Conservation (phyloP, 1,284 basidiomycete genomes). For the Cutaneotrichosporon sp. region DNA sequence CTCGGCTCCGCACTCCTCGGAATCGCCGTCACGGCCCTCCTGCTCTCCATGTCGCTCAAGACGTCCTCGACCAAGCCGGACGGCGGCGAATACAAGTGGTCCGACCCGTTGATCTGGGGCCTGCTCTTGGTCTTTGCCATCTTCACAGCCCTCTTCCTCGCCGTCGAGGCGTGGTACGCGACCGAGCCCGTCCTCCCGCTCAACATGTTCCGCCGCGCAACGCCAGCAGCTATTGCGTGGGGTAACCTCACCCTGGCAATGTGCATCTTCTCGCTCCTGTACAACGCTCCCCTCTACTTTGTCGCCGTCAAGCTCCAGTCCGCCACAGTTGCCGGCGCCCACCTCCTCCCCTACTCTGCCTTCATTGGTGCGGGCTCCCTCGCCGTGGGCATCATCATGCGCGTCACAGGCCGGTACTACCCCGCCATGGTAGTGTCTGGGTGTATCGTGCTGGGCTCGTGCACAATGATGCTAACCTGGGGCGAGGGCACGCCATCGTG, state of each 20-base stretch:
- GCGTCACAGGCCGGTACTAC: conserved; percentile 74
- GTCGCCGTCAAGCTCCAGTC: conserved; percentile 72
- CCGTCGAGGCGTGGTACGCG: conserved; percentile 66
- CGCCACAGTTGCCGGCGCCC: conserved; percentile 71
- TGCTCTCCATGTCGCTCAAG: conserved; percentile 73
- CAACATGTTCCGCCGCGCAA: conserved; percentile 59
- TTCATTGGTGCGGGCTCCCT: conserved; percentile 76
- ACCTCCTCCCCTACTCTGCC: conserved; percentile 62
- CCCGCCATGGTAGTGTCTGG: conserved; percentile 47
- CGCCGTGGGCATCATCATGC: conserved; percentile 79
- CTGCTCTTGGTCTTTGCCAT: conserved; percentile 58
- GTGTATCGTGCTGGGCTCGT: conserved; percentile 21
- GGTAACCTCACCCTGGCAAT: conserved; percentile 62
- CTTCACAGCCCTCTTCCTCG: conserved; percentile 59
- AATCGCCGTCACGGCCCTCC: conserved; percentile 62
- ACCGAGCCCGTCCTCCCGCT: conserved; percentile 79
- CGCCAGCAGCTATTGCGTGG: conserved; percentile 70
- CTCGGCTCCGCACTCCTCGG: conserved; percentile 74
- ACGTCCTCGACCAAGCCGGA: conserved; percentile 49
- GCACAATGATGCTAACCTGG: conserved; percentile 30
- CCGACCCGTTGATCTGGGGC: conserved; percentile 63
- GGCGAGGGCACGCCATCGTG: conserved; percentile 52
- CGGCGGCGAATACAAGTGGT: conserved; percentile 53
- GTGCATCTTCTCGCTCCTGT: conserved; percentile 75
- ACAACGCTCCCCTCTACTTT: conserved; percentile 85